phyloP scores from a whole-genome alignment of 768 basidiomycete genomes.

The Lepiota brunneoincarnata region DNA sequence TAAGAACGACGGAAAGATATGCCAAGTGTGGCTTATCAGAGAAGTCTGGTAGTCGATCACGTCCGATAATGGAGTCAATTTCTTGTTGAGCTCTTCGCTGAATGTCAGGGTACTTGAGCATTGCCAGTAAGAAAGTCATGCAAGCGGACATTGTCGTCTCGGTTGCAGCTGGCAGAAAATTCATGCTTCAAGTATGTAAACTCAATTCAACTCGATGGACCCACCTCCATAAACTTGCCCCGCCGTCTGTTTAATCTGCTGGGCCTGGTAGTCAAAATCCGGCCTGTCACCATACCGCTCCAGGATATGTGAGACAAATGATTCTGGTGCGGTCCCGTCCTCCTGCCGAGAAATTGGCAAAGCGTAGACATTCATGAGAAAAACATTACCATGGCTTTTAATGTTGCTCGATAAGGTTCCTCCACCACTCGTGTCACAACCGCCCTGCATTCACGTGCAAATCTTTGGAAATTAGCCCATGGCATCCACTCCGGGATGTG shows the following conservation, averaged over 20 bases:
- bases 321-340: neutral
- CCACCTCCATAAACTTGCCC: neutral
- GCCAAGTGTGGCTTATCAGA: conserved; percentile 17
- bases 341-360: neutral
- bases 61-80: conserved; percentile 2
- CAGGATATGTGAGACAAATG: neutral
- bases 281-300: neutral
- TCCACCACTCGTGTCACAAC: conserved; percentile 18
- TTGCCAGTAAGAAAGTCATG: conserved; percentile 34
- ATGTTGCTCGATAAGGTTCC: conserved; percentile 15
- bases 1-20: conserved; percentile 20
- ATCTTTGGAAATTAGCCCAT: neutral
- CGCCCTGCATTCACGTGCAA: neutral
- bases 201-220: no score
- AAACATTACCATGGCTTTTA: neutral
- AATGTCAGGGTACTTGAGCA: conserved; percentile 5
- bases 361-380: neutral
- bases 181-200: no score
- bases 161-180: neutral
- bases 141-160: conserved; percentile 28
- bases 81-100: conserved; percentile 8
- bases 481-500: conserved; percentile 6
- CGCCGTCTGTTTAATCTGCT: neutral
- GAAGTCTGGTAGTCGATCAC: conserved; percentile 12
- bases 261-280: neutral